phyloP scores from a whole-genome alignment of 2,329 filamentous ascomycete genomes.

The Reticulascus tulasneorum region DNA sequence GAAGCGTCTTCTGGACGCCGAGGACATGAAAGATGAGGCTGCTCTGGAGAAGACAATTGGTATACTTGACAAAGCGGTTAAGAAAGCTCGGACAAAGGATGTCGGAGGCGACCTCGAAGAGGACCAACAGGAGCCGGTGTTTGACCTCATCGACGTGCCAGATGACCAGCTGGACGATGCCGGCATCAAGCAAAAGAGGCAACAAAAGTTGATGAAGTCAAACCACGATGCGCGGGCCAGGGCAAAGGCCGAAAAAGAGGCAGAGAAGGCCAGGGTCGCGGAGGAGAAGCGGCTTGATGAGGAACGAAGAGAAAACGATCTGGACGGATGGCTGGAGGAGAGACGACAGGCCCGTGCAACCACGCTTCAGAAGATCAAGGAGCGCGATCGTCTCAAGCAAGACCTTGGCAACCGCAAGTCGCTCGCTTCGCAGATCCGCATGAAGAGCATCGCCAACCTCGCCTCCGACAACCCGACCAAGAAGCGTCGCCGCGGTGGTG shows the following conservation, averaged over 20 bases:
- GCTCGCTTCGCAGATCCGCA: conserved; percentile 90
- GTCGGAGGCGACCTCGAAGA: conserved; percentile 78
- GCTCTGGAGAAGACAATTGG: conserved; percentile 80
- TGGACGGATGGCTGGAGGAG: conserved; percentile 83
- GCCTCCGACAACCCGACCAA: conserved; percentile 83
- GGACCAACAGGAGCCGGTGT: conserved; percentile 77
- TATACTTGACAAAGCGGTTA: conserved; percentile 86
- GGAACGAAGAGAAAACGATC: conserved; percentile 77
- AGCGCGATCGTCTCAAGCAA: conserved; percentile 86
- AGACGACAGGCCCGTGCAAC: conserved; percentile 69
- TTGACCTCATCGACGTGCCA: conserved; percentile 81
- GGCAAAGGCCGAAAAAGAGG: conserved; percentile 95
- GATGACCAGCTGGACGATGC: conserved; percentile 94
- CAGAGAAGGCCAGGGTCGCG: conserved; percentile 77
- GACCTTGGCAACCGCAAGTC: conserved; percentile 97
- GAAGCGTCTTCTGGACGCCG: conserved; percentile 77
- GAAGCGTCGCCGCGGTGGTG: conserved; percentile 79
- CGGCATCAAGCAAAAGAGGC: conserved; percentile 83
- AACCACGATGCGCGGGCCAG: conserved; percentile 89
- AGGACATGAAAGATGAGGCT: conserved; percentile 87
- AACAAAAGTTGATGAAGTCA: conserved; percentile 88
- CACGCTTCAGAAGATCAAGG: conserved; percentile 80
- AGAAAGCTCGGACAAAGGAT: conserved; percentile 88
- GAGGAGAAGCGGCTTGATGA: conserved; percentile 82
- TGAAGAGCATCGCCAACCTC: conserved; percentile 96